These are phyloP conservation scores for Camelina neglecta DNA, from an alignment of 345 rosid species.

Conservation along the genomic window DNA sequence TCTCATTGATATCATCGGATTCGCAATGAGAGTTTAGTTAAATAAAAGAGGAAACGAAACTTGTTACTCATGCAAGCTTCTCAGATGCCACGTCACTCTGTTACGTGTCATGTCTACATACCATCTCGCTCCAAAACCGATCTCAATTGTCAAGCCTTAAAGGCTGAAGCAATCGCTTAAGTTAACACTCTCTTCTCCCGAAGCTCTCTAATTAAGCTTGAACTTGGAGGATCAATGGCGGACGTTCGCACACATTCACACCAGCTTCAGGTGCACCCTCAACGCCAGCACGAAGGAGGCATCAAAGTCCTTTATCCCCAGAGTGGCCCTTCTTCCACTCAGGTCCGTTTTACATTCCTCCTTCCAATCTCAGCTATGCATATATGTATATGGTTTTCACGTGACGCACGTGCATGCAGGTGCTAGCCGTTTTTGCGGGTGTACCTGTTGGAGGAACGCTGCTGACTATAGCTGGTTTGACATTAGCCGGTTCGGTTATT, in stretches of 20 bases:
- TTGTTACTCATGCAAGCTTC: conserved; percentile 72
- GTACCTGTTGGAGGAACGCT: conserved; percentile 69
- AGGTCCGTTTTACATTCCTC: conserved; percentile 29
- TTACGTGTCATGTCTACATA: conserved; percentile 46
- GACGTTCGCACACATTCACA: conserved; percentile 59
- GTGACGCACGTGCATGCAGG: conserved; percentile 42
- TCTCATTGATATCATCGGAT: conserved; percentile 39
- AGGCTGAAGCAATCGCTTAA: conserved; percentile 12
- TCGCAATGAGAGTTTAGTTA: conserved; percentile 10
- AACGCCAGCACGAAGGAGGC: conserved; percentile 52
- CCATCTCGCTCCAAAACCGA: conserved; percentile 8
- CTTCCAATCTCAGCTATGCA: neutral
- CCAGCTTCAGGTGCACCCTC: conserved; percentile 70
- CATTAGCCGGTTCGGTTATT: conserved; percentile 66
- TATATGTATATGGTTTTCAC: conserved; percentile 2
- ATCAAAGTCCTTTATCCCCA: conserved; percentile 34
- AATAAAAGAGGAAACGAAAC: conserved; percentile 43
- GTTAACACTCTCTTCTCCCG: conserved; percentile 23
- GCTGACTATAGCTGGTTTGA: conserved; percentile 66
- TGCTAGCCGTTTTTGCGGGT: conserved; percentile 56
- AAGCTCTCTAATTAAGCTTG: neutral
- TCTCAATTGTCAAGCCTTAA: conserved; percentile 29
- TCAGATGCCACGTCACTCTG: conserved; percentile 53
- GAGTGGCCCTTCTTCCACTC: conserved; percentile 61
- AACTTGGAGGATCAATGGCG: conserved; percentile 44